Conservation (phyloP, 805 yeast species). For the Lipomyces kockii region DNA sequence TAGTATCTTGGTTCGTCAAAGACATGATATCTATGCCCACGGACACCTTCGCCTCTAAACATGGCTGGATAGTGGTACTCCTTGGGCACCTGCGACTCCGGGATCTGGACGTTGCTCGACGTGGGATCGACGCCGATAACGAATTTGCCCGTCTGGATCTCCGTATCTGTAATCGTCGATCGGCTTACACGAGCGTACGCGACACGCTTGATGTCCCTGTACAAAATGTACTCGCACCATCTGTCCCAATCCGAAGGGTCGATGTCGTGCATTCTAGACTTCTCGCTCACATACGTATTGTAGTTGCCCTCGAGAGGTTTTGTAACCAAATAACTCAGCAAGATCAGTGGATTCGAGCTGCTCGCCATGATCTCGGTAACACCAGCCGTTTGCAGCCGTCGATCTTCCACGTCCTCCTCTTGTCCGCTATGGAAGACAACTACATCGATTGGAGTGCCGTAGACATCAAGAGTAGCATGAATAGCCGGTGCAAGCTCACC, state of each 20-base stretch:
- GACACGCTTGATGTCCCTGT: constrained; percentile 80
- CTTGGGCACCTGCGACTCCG: constrained; percentile 61
- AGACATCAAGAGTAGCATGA: constrained; percentile 90
- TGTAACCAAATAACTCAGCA: constrained; percentile 89
- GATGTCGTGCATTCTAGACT: constrained; percentile 88
- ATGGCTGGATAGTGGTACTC: constrained; percentile 74
- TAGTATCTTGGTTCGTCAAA: constrained; percentile 86
- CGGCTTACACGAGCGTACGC: constrained; percentile 95
- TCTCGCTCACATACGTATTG: constrained; percentile 83
- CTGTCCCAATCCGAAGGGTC: constrained; percentile 94
- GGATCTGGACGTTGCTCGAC: constrained; percentile 62
- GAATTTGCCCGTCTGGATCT: constrained; percentile 93
- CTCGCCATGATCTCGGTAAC: constrained; percentile 80
- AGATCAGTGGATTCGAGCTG: constrained; percentile 76
- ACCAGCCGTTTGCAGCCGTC: constrained; percentile 80
- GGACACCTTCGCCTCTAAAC: constrained; percentile 87
- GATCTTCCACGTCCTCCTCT: constrained; percentile 94
- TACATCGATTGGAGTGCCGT: constrained; percentile 84
- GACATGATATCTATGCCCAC: constrained; percentile 93
- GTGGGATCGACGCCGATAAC: constrained; percentile 55
- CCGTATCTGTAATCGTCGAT: constrained; percentile 95
- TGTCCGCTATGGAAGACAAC: constrained; percentile 98
- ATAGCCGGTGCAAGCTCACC: constrained; percentile 99
- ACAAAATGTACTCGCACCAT: constrained; percentile 97
- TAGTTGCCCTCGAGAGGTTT: constrained; percentile 87